Base-by-base conservation (phyloP, 768 basidiomycete genomes). In the Lentinula lateritia region DNA sequence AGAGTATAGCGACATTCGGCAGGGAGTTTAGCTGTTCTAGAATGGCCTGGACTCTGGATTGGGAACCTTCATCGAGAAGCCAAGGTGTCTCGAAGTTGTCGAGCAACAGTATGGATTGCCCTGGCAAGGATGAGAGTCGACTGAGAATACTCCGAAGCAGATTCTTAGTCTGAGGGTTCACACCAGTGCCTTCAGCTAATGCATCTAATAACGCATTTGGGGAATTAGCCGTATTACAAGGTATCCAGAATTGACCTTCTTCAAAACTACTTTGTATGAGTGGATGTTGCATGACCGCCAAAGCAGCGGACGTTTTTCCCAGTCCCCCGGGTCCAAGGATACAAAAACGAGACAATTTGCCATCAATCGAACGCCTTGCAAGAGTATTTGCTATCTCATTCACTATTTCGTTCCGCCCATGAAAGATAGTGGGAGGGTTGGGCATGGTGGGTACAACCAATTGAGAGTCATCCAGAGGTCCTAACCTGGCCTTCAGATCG, bases 61-160 rank as follows among this genome's bases (percentile, higher is more conserved):
- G 69, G 20, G 58, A 62, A 4, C 61, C 63, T 28, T 45, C 55
- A 7, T 58, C 62, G 46, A 66, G 64, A 61, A 74, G 68, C 76
- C 75, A 76, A 4, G 73, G 69, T 5, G 76, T 75, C 66, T 79
- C 78, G 57, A 79, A 76, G 57, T 78, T 75, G 58, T 78, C 76
- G 8, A 79, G 65, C 23, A 78, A 61, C 20, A 79, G 36, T 23
- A 78, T 50, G 7, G 72, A 63, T 6, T 67, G 70, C 3, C 66
- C 64, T n/a, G 62, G 64, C 9, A 67, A 62, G 61, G 54, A 61
- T 45, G 43, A 20, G 52, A 53, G 18, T n/a, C 62, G 42, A 50
- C 20, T 52, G 48, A 63, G 52, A 43, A 63, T 60, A 20, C 62
- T 60, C 20, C 50, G 58, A 35, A 63, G 52, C 28, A 63, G 35